Percentiles rank a stretch among this genome's conserved stretches.
Conservation (phyloP, 2,329 filamentous ascomycete genomes). For the Sordariomycetes sp. region DNA sequence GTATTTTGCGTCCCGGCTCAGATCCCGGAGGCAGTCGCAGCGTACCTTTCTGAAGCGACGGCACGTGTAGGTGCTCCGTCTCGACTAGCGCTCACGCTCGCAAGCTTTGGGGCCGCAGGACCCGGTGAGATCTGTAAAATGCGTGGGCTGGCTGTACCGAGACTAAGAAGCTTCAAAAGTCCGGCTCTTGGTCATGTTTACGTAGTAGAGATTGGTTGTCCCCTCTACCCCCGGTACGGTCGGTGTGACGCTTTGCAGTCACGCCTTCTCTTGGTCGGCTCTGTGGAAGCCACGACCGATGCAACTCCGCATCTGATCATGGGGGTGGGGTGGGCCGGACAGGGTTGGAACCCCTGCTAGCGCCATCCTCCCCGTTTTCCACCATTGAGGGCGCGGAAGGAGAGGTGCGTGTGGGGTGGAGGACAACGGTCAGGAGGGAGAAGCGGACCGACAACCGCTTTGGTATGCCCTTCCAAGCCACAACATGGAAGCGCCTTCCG, state of each 20-base stretch:
- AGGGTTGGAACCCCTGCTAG: neutral
- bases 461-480: neutral
- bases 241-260: neutral
- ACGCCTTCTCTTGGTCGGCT: neutral
- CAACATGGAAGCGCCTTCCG: neutral
- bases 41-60: too few relatives aligned
- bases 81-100: too few relatives aligned
- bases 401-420: neutral
- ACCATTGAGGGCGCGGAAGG: neutral
- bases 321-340: neutral
- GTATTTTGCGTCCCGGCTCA: too few relatives aligned
- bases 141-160: too few relatives aligned
- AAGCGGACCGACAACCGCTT: neutral
- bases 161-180: too few relatives aligned
- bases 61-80: too few relatives aligned
- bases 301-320: neutral
- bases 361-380: neutral
- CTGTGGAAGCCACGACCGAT: neutral
- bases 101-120: too few relatives aligned
- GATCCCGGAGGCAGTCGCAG: too few relatives aligned
- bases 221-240: neutral
- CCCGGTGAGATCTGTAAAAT: too few relatives aligned
- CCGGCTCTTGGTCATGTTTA: too few relatives aligned
- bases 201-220: neutral
- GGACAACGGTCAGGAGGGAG: neutral